Evolutionary conservation across 768 basidiomycete genomes (phyloP), one percentile per base, ranked within the genome.

Genomic region (Saitozyma sp.): DNA sequence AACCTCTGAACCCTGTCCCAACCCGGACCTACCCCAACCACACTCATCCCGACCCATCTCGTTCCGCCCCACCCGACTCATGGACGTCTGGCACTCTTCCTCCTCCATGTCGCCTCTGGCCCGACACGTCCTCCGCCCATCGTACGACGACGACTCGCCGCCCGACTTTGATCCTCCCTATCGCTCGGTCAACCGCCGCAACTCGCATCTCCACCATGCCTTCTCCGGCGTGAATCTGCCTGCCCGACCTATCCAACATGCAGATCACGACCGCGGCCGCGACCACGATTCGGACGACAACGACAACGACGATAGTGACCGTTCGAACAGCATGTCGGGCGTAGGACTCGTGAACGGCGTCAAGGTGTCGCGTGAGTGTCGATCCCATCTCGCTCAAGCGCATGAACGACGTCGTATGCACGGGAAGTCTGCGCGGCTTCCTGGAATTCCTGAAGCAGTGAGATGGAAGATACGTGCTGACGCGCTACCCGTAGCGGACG

Each of bases 401-500:
- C 49, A 9, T 9, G 14, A 45, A 43, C 10, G 2, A 46, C 45
- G n/a, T 3, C 6, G 45, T 2, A 5, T 5, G 29, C 29, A 13
- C 39, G 3, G 50, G 17, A 50, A 6, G 10, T 58, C 9, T n/a
- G 38, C n/a, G 37, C 38, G n/a, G 5, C 39, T 13, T 64, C 3
- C 29, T 41, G 37, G 54, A 29, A 39, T 13, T 5, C 41, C n/a
- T 11, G 14, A 14, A 10, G 4, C 19, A 11, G 56, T 3, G 29
- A 29, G 29, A 29, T 29, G 29, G 29, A 5, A 10, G 42, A 20
- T n/a, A 7, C 48, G 13, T 45, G 58, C 64, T 62, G 56, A 65
- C 53, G 7, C 29, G 29, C 29, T 29, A 29, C 19, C 17, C 54
- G 11, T 39, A 76, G 75, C 82, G 65, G 96, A 98, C 83, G 95